Percentiles rank a stretch among this genome's conserved stretches.
phyloP scores from a whole-genome alignment of 441 rosid genomes.

The Hypseocharis bilobata region DNA sequence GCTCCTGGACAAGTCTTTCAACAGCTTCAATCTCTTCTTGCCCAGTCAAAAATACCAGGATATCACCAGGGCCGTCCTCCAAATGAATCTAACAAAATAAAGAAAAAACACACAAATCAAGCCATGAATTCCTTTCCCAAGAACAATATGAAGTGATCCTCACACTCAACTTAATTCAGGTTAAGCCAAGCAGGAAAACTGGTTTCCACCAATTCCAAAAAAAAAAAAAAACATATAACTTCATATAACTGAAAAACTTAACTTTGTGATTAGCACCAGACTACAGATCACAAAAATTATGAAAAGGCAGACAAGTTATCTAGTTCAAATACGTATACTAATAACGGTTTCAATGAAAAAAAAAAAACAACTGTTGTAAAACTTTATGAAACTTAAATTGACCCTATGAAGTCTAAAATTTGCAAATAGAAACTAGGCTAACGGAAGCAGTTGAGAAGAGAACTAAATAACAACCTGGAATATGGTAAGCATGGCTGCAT shows the following conservation, averaged over 20 bases:
- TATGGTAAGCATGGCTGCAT: conserved; percentile 61
- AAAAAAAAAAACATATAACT: not conserved
- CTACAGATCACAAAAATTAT: not conserved
- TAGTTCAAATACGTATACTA: conserved; percentile 5
- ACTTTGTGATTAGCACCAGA: not conserved
- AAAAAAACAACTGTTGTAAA: too few species aligned
- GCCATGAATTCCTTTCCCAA: not conserved
- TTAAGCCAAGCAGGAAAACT: not conserved
- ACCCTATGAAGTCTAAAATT: conserved; percentile 1
- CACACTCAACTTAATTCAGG: conserved; percentile 3
- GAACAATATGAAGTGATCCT: not conserved
- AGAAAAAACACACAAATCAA: conserved; percentile 4
- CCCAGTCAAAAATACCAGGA: conserved; percentile 85
- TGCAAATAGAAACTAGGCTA: conserved; percentile 3
- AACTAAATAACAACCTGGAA: conserved; percentile 56
- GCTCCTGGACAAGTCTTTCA: conserved; percentile 58
- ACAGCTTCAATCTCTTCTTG: conserved; percentile 92
- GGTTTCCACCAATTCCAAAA: not conserved
- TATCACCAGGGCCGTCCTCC: conserved; percentile 71
- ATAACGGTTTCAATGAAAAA: too few species aligned
- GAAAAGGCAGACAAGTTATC: not conserved
- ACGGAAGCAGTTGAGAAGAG: conserved; percentile 7
- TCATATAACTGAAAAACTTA: conserved; percentile 4
- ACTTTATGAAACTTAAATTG: not conserved
- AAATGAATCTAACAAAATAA: conserved; percentile 53